Evolutionary conservation across 2,329 filamentous ascomycete genomes (phyloP), one percentile per base, ranked within the genome.

Genomic region (Xylaria arbuscula): DNA sequence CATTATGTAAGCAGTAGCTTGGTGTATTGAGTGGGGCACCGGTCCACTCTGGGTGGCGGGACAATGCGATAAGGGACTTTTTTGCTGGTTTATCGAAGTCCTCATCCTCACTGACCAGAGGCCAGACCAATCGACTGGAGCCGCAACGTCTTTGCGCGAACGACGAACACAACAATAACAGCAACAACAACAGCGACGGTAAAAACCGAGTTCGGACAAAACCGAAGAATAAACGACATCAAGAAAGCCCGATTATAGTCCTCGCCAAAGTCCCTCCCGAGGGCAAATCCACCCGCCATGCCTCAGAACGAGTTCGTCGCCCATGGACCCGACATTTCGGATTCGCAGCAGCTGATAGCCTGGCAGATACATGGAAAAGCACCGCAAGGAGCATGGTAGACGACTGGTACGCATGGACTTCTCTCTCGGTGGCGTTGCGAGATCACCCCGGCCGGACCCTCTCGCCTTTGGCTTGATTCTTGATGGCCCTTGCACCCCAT

Each of bases 301-400:
- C 92, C 92, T 87, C 91, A 95, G 85, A 94, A 94, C 82, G 92
- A 92, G 83, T 92, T 92, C 80, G 62, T 60, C 17, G 3, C 24
- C 24, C 36, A 11, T 24, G 22, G 19, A n/a, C 15, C 13, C 56
- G 24, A 57, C 34, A 51, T 28, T 15, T 42, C 7, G 13, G 3
- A 9, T 28, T 47, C 24, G 17, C 50, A 50, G 17, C 48, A 48
- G 22, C 65, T 63, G 45, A 62, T 22, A 9, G 13, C 40, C 3
- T 32, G 34, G 22, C 24, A 67, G 59, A 40, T 70, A 64, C 62
- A 74, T 76, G 75, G 75, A 76, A 36, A 73, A 72, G 24, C 73
- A 73, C 66, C 56, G 70, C 60, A 71, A 72, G 71, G 67, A 70
- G 51, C 70, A 73, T 64, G 74, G 72, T 54, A 61, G 74, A 17